Evolutionary conservation across 192 early-diverging fungal species (phyloP).

Genomic region (Backusella mclennaniae): DNA sequence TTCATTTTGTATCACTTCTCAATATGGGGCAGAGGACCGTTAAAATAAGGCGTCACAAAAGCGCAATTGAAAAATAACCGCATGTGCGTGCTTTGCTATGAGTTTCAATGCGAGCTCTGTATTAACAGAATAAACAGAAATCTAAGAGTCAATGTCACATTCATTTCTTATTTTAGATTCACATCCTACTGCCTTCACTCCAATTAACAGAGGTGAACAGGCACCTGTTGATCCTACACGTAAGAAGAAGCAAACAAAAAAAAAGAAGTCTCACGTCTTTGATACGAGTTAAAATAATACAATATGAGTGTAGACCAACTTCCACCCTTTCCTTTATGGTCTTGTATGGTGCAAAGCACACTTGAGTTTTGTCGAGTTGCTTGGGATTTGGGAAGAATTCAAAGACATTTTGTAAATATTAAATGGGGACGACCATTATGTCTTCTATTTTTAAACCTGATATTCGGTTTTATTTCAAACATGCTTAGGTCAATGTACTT

Average conservation of each 20-base stretch:
- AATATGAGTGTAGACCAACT: slow-evolving; percentile 8
- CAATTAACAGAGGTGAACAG: neutral
- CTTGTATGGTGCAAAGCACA: slow-evolving; percentile 21
- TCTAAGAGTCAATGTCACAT: neutral
- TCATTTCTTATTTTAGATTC: slow-evolving; percentile 10
- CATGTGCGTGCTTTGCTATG: neutral
- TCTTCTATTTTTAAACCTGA: neutral
- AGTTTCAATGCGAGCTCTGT: neutral
- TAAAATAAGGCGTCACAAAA: neutral
- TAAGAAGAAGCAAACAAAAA: neutral
- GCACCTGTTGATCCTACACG: neutral
- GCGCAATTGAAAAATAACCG: neutral
- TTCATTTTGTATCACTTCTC: neutral
- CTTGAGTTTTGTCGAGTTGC: slow-evolving; percentile 23
- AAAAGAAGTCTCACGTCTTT: neutral
- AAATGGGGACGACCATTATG: no score
- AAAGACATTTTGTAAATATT: slow-evolving; percentile 9
- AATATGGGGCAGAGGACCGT: neutral
- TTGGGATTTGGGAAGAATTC: slow-evolving; percentile 14
- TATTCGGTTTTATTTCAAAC: neutral
- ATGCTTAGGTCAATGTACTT: slow-evolving; percentile 7
- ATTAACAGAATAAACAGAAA: neutral
- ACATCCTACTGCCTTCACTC: neutral
- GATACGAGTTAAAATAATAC: neutral
- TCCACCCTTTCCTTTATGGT: slow-evolving; percentile 26